These are phyloP conservation scores for Oryza punctata DNA, from an alignment of 176 grass and related monocot genomes.

Conservation along the genomic window DNA sequence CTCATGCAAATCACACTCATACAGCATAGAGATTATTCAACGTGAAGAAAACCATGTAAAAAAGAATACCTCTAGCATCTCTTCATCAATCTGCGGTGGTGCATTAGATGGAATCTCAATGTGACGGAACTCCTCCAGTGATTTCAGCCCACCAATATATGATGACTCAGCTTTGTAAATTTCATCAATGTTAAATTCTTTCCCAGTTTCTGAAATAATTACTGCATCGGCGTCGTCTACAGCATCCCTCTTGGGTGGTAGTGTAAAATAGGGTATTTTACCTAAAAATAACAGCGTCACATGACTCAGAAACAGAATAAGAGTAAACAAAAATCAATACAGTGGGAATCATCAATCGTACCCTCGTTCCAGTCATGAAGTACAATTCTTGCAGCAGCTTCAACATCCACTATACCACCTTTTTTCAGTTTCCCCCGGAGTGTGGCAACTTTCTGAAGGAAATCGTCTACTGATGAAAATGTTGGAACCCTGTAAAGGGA, in stretches of 20 bases:
- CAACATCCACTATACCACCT: constrained; percentile 87
- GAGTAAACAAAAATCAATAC: neutral
- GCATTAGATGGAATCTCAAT: constrained; percentile 76
- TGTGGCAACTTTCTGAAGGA: constrained; percentile 87
- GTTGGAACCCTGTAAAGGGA: constrained; percentile 83
- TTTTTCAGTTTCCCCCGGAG: constrained; percentile 86
- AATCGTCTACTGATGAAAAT: constrained; percentile 86
- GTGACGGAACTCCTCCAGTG: constrained; percentile 77
- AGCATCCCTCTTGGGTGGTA: constrained; percentile 67
- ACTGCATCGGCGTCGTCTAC: constrained; percentile 50
- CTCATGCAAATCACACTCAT: neutral
- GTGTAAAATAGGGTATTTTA: constrained; percentile 92
- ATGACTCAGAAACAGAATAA: neutral
- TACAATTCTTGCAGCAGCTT: constrained; percentile 89
- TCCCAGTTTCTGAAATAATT: constrained; percentile 71
- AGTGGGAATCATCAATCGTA: constrained; percentile 26
- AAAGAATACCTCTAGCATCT: constrained; percentile 55
- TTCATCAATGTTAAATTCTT: constrained; percentile 84
- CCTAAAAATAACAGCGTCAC: constrained; percentile 49
- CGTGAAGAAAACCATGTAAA: neutral
- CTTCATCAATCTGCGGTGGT: constrained; percentile 69
- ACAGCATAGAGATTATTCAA: neutral
- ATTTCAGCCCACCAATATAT: constrained; percentile 73
- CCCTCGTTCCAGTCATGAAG: constrained; percentile 99
- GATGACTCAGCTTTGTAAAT: constrained; percentile 82